phyloP scores from a whole-genome alignment of 257 asterid genomes.

The Fraxinus excelsior region DNA sequence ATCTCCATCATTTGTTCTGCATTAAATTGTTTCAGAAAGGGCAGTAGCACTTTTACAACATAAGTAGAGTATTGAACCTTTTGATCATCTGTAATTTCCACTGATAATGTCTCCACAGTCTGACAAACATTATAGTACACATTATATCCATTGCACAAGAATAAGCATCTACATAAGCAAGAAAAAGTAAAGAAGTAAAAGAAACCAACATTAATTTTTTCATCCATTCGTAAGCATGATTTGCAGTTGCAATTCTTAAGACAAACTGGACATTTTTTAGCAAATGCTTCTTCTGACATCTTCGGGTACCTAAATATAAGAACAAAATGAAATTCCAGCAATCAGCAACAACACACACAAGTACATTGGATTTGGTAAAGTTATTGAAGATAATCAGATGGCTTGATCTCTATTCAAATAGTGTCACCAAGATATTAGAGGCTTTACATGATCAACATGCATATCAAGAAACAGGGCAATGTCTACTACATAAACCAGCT shows the following conservation, averaged over 20 bases:
- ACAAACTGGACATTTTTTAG: constrained; percentile 74
- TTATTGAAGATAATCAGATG: not conserved
- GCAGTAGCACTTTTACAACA: constrained; percentile 44
- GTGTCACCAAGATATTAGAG: too few relatives aligned
- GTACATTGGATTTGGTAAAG: not conserved
- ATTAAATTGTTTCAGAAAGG: constrained; percentile 50
- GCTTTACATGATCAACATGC: not conserved
- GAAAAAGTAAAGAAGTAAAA: constrained; percentile 16
- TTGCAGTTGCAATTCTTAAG: constrained; percentile 67
- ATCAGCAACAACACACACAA: not conserved
- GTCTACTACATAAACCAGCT: not conserved
- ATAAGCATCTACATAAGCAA: constrained; percentile 1
- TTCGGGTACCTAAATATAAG: constrained; percentile 59
- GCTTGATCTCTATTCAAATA: too few relatives aligned
- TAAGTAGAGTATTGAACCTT: constrained; percentile 45
- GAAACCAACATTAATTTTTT: constrained; percentile 39
- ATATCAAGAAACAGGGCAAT: not conserved
- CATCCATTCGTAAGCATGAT: constrained; percentile 65
- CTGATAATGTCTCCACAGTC: constrained; percentile 23
- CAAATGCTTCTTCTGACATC: constrained; percentile 58
- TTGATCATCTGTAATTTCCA: constrained; percentile 26
- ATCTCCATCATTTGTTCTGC: constrained; percentile 53
- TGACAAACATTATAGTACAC: constrained; percentile 21
- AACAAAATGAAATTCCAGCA: constrained; percentile 9
- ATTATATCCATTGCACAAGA: constrained; percentile 11